Evolutionary conservation across 352 stramenopile species (phyloP).

Genomic region (Phytophthora parvispora): DNA sequence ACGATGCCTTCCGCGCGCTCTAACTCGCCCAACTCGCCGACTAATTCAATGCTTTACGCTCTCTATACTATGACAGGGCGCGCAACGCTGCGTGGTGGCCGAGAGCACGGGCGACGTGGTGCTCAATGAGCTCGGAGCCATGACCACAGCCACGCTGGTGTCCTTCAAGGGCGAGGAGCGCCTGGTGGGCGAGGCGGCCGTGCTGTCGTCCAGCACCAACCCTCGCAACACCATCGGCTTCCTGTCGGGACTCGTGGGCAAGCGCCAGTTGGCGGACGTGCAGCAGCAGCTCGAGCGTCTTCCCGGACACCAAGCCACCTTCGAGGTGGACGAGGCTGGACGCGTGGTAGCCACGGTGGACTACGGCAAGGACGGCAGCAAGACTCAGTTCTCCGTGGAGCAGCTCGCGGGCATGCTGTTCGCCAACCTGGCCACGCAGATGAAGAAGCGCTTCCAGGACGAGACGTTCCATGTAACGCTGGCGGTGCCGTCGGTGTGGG

Average conservation of each 20-base stretch:
- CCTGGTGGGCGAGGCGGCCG: constrained; percentile 86
- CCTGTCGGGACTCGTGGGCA: constrained; percentile 75
- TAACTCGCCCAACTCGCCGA: constrained; percentile 4
- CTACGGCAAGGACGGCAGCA: constrained; percentile 54
- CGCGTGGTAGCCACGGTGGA: constrained; percentile 68
- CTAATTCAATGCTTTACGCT: constrained; percentile 9
- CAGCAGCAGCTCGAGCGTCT: constrained; percentile 48
- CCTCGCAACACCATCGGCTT: constrained; percentile 84
- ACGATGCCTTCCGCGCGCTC: not conserved
- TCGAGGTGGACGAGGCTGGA: constrained; percentile 37
- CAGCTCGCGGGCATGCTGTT: constrained; percentile 86
- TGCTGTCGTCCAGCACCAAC: constrained; percentile 88
- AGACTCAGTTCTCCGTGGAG: constrained; percentile 71
- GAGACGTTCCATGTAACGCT: constrained; percentile 68
- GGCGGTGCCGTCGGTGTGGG: constrained; percentile 75
- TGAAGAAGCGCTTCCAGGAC: constrained; percentile 62
- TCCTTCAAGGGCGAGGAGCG: constrained; percentile 91
- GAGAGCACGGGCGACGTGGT: constrained; percentile 81
- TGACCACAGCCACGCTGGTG: constrained; percentile 89
- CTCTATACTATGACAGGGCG: constrained; percentile 51
- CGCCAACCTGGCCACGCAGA: constrained; percentile 76
- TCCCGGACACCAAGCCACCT: constrained; percentile 60
- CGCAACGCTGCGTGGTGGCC: constrained; percentile 83
- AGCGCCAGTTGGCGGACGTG: constrained; percentile 54
- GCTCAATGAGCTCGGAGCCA: constrained; percentile 90